A percentile compares a stretch with the other conserved stretches of the same genome.
Evolutionary conservation across 2,329 filamentous ascomycete species (phyloP).

Genomic region (Claviceps quebecensis): DNA sequence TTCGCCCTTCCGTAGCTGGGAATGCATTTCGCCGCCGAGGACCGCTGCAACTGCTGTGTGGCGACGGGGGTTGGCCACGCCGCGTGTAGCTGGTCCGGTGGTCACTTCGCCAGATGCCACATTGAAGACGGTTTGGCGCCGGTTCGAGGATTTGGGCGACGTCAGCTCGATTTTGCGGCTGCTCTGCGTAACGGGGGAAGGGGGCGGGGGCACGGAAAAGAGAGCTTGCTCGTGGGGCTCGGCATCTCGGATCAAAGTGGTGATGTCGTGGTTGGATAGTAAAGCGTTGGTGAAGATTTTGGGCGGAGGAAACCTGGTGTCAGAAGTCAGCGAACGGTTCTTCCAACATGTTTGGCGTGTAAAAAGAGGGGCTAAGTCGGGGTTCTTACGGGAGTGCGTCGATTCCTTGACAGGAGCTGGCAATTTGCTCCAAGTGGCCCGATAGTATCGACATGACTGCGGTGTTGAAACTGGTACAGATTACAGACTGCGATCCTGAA

Average conservation of each 20-base stretch:
- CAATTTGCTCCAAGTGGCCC: constrained; percentile 63
- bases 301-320: constrained; percentile 64
- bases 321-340: constrained; percentile 2
- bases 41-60: constrained; percentile 85
- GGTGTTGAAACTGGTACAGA: not conserved
- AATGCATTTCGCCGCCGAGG: constrained; percentile 73
- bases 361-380: not conserved
- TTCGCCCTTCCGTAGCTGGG: constrained; percentile 52
- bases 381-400: constrained; percentile 51
- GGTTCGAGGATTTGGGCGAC: constrained; percentile 24
- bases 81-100: constrained; percentile 33
- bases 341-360: not conserved
- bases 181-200: constrained; percentile 34
- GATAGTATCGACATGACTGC: constrained; percentile 50
- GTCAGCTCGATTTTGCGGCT: constrained; percentile 23
- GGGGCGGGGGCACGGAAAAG: constrained; percentile 75
- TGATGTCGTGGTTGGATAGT: constrained; percentile 80
- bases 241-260: constrained; percentile 84
- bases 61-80: constrained; percentile 41
- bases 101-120: constrained; percentile 49
- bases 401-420: constrained; percentile 62
- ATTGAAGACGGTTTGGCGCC: constrained; percentile 53
- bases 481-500: too few species aligned
- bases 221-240: constrained; percentile 88
- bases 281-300: constrained; percentile 93